Conservation (phyloP, 495 filamentous ascomycete species). For the Penicillium bovifimosum region DNA sequence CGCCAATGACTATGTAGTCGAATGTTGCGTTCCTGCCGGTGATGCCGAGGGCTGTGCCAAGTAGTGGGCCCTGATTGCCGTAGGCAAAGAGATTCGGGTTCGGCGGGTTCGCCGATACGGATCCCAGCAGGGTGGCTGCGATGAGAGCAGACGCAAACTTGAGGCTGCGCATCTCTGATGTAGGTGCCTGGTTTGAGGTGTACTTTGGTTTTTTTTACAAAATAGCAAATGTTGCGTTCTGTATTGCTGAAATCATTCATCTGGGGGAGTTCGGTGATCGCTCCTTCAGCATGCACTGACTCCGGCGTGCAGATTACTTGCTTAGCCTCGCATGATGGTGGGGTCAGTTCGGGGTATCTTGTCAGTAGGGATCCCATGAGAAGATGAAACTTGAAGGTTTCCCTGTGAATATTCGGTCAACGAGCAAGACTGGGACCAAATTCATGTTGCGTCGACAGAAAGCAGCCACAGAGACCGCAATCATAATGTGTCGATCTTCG, state of each 20-base stretch:
- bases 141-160: not conserved
- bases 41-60: slow-evolving; percentile 36
- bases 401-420: no score
- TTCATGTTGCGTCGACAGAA: no score
- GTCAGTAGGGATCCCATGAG: not conserved
- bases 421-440: no score
- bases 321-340: not conserved
- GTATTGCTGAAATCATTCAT: not conserved
- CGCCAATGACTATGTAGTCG: slow-evolving; percentile 37
- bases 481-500: not conserved
- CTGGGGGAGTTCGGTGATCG: not conserved
- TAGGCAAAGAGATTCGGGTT: slow-evolving; percentile 13
- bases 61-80: slow-evolving; percentile 28
- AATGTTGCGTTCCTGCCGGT: slow-evolving; percentile 21
- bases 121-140: not conserved
- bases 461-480: not conserved
- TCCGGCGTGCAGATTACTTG: not conserved
- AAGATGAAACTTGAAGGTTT: no score
- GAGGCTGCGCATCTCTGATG: not conserved
- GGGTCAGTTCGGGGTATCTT: not conserved
- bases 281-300: not conserved
- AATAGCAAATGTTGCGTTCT: not conserved
- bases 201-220: not conserved
- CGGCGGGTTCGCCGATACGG: slow-evolving; percentile 36
- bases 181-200: no score